These are phyloP conservation scores for Cenchrus fungigraminus DNA, from an alignment of 176 grass and related monocot species.

Conservation along the genomic window DNA sequence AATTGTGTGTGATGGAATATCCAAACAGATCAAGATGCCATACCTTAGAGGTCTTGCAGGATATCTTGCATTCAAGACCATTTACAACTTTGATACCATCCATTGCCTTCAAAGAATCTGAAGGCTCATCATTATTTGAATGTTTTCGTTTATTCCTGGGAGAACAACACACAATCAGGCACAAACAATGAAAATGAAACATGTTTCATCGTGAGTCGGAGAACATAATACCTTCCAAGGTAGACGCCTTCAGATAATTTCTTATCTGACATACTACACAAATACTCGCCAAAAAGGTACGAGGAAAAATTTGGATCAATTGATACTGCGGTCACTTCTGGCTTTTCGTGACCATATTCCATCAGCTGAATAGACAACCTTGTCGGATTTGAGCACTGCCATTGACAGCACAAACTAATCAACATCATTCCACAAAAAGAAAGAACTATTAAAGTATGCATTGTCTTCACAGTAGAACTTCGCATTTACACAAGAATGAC, in stretches of 20 bases:
- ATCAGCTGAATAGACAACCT: slow-evolving; percentile 87
- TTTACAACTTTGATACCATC: slow-evolving; percentile 73
- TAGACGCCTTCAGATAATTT: slow-evolving; percentile 64
- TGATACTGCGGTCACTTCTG: slow-evolving; percentile 86
- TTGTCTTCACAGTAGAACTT: not conserved
- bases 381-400: slow-evolving; percentile 72
- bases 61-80: slow-evolving; percentile 98
- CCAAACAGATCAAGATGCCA: not conserved
- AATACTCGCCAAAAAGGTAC: slow-evolving; percentile 68
- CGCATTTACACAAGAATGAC: not conserved
- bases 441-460: not conserved
- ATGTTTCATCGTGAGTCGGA: not conserved
- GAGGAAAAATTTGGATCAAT: slow-evolving; percentile 98
- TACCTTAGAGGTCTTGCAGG: slow-evolving; percentile 83
- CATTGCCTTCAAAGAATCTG: slow-evolving; percentile 57
- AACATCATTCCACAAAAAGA: slow-evolving; percentile 18
- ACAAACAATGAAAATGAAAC: slow-evolving; percentile 10
- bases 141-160: slow-evolving; percentile 82
- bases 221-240: slow-evolving; percentile 67
- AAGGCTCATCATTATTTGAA: slow-evolving; percentile 59
- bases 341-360: slow-evolving; percentile 96
- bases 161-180: slow-evolving; percentile 26
- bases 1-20: not conserved
- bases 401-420: slow-evolving; percentile 43
- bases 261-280: slow-evolving; percentile 58